phyloP scores from a whole-genome alignment of 2,329 filamentous ascomycete genomes.

The Pyrenochaeta sp. region DNA sequence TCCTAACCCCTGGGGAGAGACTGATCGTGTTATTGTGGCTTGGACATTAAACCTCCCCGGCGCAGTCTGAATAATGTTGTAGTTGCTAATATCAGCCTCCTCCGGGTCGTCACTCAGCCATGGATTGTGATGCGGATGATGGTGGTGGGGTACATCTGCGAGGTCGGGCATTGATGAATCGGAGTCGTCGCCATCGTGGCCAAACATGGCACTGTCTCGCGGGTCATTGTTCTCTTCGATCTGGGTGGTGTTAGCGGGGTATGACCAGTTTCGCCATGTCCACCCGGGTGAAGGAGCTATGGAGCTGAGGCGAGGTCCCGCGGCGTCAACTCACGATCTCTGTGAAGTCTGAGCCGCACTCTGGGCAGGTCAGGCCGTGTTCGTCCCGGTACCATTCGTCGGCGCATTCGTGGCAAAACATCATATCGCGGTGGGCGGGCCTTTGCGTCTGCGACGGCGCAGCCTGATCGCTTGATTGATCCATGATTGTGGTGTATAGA shows the following conservation, averaged over 20 bases:
- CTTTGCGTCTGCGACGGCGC: slow-evolving; percentile 25
- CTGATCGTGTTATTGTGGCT: slow-evolving; percentile 45
- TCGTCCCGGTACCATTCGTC: slow-evolving; percentile 82
- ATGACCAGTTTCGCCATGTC: neutral
- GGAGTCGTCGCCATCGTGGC: slow-evolving; percentile 38
- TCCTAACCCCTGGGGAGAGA: slow-evolving; percentile 32
- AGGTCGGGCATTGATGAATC: slow-evolving; percentile 39
- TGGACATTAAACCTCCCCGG: slow-evolving; percentile 47
- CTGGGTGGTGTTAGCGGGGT: slow-evolving; percentile 40
- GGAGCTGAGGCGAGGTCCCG: slow-evolving; percentile 16
- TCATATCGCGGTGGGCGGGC: slow-evolving; percentile 66
- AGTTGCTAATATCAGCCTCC: slow-evolving; percentile 58
- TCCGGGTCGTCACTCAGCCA: slow-evolving; percentile 61
- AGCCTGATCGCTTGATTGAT: slow-evolving; percentile 26
- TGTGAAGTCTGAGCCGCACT: slow-evolving; percentile 79
- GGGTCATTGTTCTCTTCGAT: slow-evolving; percentile 69
- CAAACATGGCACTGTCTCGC: slow-evolving; percentile 53
- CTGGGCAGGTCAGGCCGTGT: slow-evolving; percentile 74
- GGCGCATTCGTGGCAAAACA: slow-evolving; percentile 85
- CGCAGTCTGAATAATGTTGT: slow-evolving; percentile 52
- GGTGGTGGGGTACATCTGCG: slow-evolving; percentile 29
- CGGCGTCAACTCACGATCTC: slow-evolving; percentile 75
- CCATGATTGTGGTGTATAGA: slow-evolving; percentile 28
- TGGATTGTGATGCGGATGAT: slow-evolving; percentile 57
- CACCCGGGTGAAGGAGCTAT: slow-evolving; percentile 2